These are phyloP conservation scores for Kwoniella sp. DNA, from an alignment of 768 basidiomycete species.

Conservation along the genomic window DNA sequence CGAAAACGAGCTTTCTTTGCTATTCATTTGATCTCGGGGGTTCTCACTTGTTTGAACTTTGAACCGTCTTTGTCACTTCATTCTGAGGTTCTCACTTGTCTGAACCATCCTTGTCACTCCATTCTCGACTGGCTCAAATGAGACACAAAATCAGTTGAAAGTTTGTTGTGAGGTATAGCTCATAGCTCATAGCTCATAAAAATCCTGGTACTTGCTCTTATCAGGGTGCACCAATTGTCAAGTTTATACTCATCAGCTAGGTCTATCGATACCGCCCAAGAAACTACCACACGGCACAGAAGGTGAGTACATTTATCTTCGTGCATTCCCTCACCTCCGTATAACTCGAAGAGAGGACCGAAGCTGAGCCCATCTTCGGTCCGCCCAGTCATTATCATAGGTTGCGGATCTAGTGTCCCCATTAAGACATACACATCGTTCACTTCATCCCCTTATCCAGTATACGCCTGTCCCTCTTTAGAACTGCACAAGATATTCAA, in stretches of 20 bases:
- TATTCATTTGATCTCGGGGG: neutral
- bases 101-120: too few species aligned
- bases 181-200: too few species aligned
- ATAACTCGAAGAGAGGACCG: neutral
- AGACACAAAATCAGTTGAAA: too few species aligned
- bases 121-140: too few species aligned
- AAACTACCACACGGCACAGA: slow-evolving; percentile 25
- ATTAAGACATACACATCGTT: slow-evolving; percentile 30
- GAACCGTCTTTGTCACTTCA: too few species aligned
- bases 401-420: slow-evolving; percentile 35
- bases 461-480: slow-evolving; percentile 39
- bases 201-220: too few species aligned
- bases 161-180: neutral
- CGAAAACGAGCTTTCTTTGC: too few species aligned
- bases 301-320: too few species aligned
- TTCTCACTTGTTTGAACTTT: neutral
- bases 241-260: slow-evolving; percentile 24
- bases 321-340: too few species aligned
- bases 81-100: too few species aligned
- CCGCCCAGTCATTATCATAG: slow-evolving; percentile 35
- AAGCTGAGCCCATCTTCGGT: too few species aligned
- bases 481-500: slow-evolving; percentile 33
- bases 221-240: slow-evolving; percentile 44
- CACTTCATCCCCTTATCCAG: slow-evolving; percentile 30
- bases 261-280: slow-evolving; percentile 26